phyloP scores from a whole-genome alignment of 768 basidiomycete species.

The Infundibulicybe gibba region DNA sequence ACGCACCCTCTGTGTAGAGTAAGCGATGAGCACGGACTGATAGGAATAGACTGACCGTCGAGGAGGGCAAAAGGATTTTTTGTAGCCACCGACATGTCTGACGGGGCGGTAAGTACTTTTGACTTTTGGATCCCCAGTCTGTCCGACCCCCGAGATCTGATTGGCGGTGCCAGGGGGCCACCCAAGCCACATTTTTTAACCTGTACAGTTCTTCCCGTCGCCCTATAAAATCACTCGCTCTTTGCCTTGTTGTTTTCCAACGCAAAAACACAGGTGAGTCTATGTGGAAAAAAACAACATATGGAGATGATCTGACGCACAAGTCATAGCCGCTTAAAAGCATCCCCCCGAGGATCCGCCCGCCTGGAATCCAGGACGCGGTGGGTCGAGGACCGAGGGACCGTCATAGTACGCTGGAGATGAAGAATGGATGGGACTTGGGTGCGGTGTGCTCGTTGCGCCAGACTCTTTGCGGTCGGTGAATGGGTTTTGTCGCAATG shows the following conservation, averaged over 20 bases:
- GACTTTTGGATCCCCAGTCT: no score
- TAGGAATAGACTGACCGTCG: conserved; percentile 51
- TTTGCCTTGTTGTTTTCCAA: conserved; percentile 22
- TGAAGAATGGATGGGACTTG: conserved; percentile 71
- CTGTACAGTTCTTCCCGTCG: conserved; percentile 41
- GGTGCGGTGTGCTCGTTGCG: conserved; percentile 67
- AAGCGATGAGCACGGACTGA: conserved; percentile 12
- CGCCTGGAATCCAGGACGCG: conserved; percentile 60
- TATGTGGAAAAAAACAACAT: no score
- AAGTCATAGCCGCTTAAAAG: conserved; percentile 69
- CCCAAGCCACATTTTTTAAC: conserved; percentile 36
- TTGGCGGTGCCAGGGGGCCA: conserved; percentile 36
- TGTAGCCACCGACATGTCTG: conserved; percentile 87
- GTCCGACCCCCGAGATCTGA: conserved; percentile 12
- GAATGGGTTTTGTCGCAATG: conserved; percentile 81
- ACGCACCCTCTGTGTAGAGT: conserved; percentile 40
- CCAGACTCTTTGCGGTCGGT: conserved; percentile 61
- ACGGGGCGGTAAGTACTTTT: conserved; percentile 44
- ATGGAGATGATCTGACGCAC: no score
- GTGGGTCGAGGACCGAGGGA: conserved; percentile 86
- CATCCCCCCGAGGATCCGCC: conserved; percentile 85
- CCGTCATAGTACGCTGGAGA: conserved; percentile 84
- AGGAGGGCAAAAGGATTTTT: conserved; percentile 84
- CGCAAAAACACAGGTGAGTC: conserved; percentile 64
- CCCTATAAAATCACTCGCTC: conserved; percentile 8